phyloP scores from a whole-genome alignment of 2,329 filamentous ascomycete genomes.

The Thyridium curvatum region DNA sequence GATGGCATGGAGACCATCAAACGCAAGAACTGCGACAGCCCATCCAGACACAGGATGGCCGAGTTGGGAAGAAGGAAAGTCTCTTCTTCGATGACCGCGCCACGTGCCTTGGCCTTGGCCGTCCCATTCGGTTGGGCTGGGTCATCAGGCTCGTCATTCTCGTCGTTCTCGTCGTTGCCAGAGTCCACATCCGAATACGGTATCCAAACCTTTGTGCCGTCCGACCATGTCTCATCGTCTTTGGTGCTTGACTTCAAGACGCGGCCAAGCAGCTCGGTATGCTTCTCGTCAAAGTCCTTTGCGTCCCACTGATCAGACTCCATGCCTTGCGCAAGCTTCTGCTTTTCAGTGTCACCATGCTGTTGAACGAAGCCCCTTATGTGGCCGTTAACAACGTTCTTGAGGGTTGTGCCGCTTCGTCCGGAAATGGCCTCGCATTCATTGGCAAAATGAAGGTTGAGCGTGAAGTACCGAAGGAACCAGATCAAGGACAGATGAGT shows the following conservation, averaged over 20 bases:
- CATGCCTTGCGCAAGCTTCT: constrained; percentile 69
- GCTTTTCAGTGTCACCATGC: constrained; percentile 66
- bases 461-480: constrained; percentile 75
- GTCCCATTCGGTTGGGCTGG: constrained; percentile 39
- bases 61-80: constrained; percentile 81
- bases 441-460: constrained; percentile 78
- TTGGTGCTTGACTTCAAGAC: constrained; percentile 66
- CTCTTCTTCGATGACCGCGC: constrained; percentile 76
- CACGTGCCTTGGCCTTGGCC: constrained; percentile 58
- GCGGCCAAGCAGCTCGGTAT: constrained; percentile 52
- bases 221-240: constrained; percentile 62
- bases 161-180: constrained; percentile 8
- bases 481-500: constrained; percentile 58
- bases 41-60: constrained; percentile 72
- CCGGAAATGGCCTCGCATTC: constrained; percentile 83
- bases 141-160: constrained; percentile 12
- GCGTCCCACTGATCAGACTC: constrained; percentile 76
- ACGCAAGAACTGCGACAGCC: constrained; percentile 76
- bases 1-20: constrained; percentile 81
- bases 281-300: constrained; percentile 63
- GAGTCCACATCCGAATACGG: constrained; percentile 33
- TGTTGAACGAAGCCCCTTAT: constrained; percentile 74
- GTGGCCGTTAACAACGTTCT: constrained; percentile 73
- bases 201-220: constrained; percentile 53
- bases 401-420: constrained; percentile 66